Conservation (phyloP, 495 filamentous ascomycete species). For the Lophiotrema nucula region DNA sequence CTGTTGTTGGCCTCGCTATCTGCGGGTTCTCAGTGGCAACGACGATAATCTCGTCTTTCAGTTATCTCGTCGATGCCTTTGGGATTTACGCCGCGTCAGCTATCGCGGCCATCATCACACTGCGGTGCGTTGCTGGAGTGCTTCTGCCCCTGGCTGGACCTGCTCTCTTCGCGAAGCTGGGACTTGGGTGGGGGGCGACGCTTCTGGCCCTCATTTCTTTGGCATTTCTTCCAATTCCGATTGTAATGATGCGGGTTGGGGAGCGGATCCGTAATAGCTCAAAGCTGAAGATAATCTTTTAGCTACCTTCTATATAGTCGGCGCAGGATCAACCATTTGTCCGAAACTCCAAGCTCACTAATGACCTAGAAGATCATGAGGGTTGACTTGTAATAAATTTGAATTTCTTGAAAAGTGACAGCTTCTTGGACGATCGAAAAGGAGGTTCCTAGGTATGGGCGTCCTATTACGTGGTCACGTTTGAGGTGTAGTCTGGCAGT, state of each 20-base stretch:
- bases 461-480: no score
- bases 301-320: no score
- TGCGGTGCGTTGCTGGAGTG: conserved; percentile 26
- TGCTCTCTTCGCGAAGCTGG: conserved; percentile 1
- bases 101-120: conserved; percentile 34
- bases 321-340: no score
- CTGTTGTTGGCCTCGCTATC: conserved; percentile 34
- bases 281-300: no score
- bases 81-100: conserved; percentile 42
- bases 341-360: no score
- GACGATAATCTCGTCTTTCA: background rate
- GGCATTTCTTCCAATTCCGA: conserved; percentile 11
- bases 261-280: no score
- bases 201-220: conserved; percentile 15
- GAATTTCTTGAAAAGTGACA: no score
- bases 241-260: conserved; percentile 6
- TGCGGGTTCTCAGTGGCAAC: conserved; percentile 29
- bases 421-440: no score
- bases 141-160: conserved; percentile 26
- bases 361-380: no score
- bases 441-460: no score
- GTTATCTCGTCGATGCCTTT: conserved; percentile 34
- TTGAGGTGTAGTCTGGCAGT: no score
- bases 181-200: conserved; percentile 27
- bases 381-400: no score